phyloP scores from a whole-genome alignment of 2,329 filamentous ascomycete genomes.

The Exophiala calicioides region DNA sequence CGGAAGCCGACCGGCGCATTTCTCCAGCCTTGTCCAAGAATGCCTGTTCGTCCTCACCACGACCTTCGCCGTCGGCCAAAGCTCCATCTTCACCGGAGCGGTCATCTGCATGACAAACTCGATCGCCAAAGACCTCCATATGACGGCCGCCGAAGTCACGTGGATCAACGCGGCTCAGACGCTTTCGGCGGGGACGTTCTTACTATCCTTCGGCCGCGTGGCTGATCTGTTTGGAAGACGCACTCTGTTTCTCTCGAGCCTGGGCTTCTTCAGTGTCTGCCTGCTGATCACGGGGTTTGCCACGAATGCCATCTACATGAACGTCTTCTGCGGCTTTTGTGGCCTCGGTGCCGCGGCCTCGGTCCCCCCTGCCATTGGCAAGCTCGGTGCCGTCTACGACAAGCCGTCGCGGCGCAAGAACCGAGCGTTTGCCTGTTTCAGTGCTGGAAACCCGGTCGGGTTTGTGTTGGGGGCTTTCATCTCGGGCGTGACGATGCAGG shows the following conservation, averaged over 20 bases:
- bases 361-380: conserved; percentile 64
- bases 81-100: conserved; percentile 60
- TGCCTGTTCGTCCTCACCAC: conserved; percentile 65
- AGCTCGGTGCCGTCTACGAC: conserved; percentile 65
- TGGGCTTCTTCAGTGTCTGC: conserved; percentile 61
- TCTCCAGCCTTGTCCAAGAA: conserved; percentile 64
- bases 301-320: conserved; percentile 58
- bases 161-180: conserved; percentile 67
- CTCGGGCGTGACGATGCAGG: conserved; percentile 61
- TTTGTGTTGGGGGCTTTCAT: conserved; percentile 62
- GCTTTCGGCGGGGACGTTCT: conserved; percentile 63
- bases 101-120: conserved; percentile 64
- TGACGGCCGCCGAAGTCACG: conserved; percentile 66
- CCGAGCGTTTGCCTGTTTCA: conserved; percentile 64
- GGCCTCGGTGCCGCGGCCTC: conserved; percentile 66
- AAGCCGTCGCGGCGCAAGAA: conserved; percentile 64
- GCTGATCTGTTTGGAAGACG: conserved; percentile 68
- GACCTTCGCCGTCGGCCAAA: conserved; percentile 67
- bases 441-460: conserved; percentile 58
- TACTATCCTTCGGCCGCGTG: conserved; percentile 66
- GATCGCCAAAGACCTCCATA: conserved; percentile 60
- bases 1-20: conserved; percentile 56
- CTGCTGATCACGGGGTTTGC: conserved; percentile 62
- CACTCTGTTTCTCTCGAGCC: conserved; percentile 59
- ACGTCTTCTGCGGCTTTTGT: conserved; percentile 64